Evolutionary conservation across 31 red algal genomes (phyloP).

Genomic region (Endocladia muricata): DNA sequence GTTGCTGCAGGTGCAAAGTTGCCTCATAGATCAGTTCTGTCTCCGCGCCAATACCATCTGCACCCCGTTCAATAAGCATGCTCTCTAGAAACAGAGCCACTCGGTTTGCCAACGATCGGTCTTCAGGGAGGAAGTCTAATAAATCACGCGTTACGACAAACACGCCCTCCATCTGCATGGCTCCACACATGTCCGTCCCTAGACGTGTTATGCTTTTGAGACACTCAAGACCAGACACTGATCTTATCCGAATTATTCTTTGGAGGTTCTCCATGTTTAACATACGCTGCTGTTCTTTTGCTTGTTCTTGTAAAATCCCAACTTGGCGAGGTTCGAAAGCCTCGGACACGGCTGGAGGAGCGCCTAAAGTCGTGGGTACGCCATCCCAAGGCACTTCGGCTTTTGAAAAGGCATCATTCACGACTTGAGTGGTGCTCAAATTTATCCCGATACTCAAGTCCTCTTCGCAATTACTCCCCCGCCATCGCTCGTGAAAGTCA

Average conservation of each 20-base stretch:
- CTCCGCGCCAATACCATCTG: too few relatives aligned
- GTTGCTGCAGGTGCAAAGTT: too few relatives aligned
- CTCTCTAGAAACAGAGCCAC: too few relatives aligned
- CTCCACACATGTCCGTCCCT: conserved; percentile 44
- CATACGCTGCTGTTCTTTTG: neutral
- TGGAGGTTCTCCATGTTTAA: neutral
- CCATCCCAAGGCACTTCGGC: conserved; percentile 8
- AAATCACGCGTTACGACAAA: conserved; percentile 14
- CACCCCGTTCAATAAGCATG: too few relatives aligned
- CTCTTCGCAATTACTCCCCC: too few relatives aligned
- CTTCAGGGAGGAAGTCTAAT: too few relatives aligned
- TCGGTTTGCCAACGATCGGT: too few relatives aligned
- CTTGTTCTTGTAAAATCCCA: neutral
- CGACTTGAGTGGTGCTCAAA: too few relatives aligned
- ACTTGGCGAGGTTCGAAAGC: neutral
- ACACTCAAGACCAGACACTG: conserved; percentile 17
- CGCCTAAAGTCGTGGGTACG: conserved; percentile 13
- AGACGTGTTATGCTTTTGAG: conserved; percentile 23
- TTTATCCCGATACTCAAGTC: too few relatives aligned
- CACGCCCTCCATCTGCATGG: conserved; percentile 38
- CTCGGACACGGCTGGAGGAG: neutral
- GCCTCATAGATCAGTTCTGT: too few relatives aligned
- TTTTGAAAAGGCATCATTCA: neutral
- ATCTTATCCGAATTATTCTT: neutral
- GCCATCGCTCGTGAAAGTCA: too few relatives aligned